Conservation (phyloP, 257 asterid species). For the Solanum rostratum region DNA sequence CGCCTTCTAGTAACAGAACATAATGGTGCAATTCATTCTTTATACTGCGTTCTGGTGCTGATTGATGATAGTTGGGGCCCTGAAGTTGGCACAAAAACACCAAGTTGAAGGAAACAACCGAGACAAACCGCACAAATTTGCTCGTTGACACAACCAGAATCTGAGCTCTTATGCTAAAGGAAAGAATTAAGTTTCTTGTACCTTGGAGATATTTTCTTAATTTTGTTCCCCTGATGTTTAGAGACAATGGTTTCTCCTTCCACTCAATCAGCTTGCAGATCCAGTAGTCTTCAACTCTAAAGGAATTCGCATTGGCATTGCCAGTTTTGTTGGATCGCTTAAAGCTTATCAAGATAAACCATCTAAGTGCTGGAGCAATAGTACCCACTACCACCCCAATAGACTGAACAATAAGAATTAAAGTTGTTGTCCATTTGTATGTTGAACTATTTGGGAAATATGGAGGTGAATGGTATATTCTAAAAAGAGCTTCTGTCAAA, state of each 20-base stretch:
- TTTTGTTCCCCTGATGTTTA: conserved; percentile 13
- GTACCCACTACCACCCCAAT: conserved; percentile 22
- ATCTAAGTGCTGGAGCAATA: conserved; percentile 26
- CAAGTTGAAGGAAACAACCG: conserved; percentile 11
- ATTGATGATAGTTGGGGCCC: not conserved
- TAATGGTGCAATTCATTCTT: conserved; percentile 16
- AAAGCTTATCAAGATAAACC: conserved; percentile 4
- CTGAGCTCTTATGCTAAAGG: conserved; percentile 18
- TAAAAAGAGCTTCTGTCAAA: conserved; percentile 13
- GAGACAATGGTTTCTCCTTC: conserved; percentile 23
- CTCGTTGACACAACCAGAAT: conserved; percentile 12
- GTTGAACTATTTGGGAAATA: not conserved
- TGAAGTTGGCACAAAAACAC: conserved; percentile 3
- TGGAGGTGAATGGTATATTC: not conserved
- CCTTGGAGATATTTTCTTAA: conserved; percentile 22
- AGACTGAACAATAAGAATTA: conserved; percentile 19
- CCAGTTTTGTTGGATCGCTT: not conserved
- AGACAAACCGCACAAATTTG: conserved; percentile 14
- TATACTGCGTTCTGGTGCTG: conserved; percentile 3
- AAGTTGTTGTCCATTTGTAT: conserved; percentile 17
- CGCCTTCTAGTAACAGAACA: conserved; percentile 38
- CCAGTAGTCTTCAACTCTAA: conserved; percentile 25
- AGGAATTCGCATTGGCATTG: not conserved
- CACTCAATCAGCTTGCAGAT: conserved; percentile 27
- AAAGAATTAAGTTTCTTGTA: conserved; percentile 15